Base-by-base conservation (phyloP, 306 rosid species). In the Cicer yamashitae region DNA sequence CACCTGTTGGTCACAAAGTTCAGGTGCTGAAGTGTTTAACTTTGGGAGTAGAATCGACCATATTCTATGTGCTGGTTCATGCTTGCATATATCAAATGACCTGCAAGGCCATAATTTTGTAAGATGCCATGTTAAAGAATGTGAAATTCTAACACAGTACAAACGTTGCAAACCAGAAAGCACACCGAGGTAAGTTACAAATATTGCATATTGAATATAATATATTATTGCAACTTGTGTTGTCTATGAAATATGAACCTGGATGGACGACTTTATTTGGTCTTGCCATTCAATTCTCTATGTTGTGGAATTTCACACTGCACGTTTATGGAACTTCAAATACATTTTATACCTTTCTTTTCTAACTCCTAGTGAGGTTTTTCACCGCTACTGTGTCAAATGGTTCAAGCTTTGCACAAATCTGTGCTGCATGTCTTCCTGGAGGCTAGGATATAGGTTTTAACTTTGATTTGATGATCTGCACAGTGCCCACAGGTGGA, bases 21-120 rank as follows among this genome's bases (percentile, higher is more conserved):
- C 96, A 34, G 99, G 97, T 47, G 97, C 96, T 34, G 99, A 92
- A 85, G 89, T 85, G 67, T 94, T 94, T 83, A 92, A 92, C 90
- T 94, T 85, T 39, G 97, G 97, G 67, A 77, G 91, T 54, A 89
- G 97, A 89, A 94, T 92, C 54, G 97, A 94, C 83, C 99, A 89
- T 86, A 89, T 90, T 80, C 82, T 94, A 53, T 92, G 88, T 73
- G 86, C 97, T 13, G 92, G 97, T 62, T 79, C 90, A 50, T 94
- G 97, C 89, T 84, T 89, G 53, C 96, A 94, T 76, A 82, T 81
- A 80, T 83, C 79, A 52, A 87, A 77, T 77, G 83, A 85, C 83
- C 83, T 67, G 79, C 77, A 88, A 83, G 87, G 79, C 81, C 99
- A 94, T 85, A 65, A 78, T 76, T 87, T 94, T 51, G 62, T 84